Evolutionary conservation across 164 flowering plant species (phyloP).

Genomic region (Taxillus chinensis): DNA sequence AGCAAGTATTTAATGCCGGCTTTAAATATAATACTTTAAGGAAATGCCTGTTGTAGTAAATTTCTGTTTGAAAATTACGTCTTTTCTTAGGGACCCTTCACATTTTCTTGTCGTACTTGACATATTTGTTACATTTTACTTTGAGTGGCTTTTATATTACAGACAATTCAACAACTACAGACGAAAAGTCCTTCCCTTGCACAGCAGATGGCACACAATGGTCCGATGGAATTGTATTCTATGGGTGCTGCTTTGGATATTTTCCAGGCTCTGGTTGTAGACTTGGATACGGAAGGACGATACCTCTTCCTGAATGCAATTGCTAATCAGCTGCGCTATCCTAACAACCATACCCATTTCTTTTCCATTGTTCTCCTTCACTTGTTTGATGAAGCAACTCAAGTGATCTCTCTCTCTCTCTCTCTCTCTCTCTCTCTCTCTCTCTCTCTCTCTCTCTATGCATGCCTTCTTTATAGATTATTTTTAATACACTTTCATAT

Average conservation of each 20-base stretch:
- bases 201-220: slow-evolving; percentile 37
- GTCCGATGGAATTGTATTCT: slow-evolving; percentile 43
- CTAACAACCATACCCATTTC: slow-evolving; percentile 93
- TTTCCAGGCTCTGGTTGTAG: slow-evolving; percentile 58
- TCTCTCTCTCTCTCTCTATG: too few species aligned
- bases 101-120: too few species aligned
- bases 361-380: slow-evolving; percentile 84
- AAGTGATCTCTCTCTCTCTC: slow-evolving; percentile 26
- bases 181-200: slow-evolving; percentile 37
- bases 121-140: too few species aligned
- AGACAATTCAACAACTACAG: slow-evolving; percentile 90
- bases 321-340: slow-evolving; percentile 95
- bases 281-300: slow-evolving; percentile 92
- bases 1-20: too few species aligned
- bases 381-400: slow-evolving; percentile 76
- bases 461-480: too few species aligned
- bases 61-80: too few species aligned
- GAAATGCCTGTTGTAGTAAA: too few species aligned
- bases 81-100: too few species aligned
- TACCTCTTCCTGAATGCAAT: slow-evolving; percentile 88
- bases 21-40: too few species aligned
- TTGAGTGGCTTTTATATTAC: slow-evolving; percentile 6
- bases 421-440: too few species aligned
- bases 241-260: slow-evolving; percentile 76
- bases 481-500: too few species aligned